phyloP scores from a whole-genome alignment of 1,284 basidiomycete genomes.

The Binderoboletus segoi region DNA sequence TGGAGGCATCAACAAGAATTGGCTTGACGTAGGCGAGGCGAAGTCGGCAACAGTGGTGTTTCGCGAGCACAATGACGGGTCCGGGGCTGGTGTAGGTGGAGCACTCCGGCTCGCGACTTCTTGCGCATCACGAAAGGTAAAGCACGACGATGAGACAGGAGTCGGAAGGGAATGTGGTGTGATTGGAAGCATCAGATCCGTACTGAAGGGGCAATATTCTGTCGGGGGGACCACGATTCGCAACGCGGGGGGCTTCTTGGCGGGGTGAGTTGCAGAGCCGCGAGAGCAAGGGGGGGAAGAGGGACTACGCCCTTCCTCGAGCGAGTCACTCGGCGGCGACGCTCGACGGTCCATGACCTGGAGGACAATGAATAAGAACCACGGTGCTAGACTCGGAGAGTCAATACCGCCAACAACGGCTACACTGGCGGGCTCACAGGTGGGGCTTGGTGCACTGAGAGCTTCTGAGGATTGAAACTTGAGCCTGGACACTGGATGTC shows the following conservation, averaged over 20 bases:
- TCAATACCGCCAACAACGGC: not conserved
- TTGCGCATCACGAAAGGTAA: slow-evolving; percentile 24
- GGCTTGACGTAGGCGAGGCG: slow-evolving; percentile 37
- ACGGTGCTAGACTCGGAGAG: not conserved
- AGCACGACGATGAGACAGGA: slow-evolving; percentile 32
- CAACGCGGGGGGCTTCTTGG: slow-evolving; percentile 22
- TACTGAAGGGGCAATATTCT: slow-evolving; percentile 38
- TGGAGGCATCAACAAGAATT: slow-evolving; percentile 32
- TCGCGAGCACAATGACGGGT: slow-evolving; percentile 7
- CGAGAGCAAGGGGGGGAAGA: not conserved
- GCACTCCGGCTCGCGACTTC: slow-evolving; percentile 11
- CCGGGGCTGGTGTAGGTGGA: slow-evolving; percentile 11
- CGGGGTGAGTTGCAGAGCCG: slow-evolving; percentile 13
- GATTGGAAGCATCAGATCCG: slow-evolving; percentile 34
- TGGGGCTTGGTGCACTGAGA: not conserved
- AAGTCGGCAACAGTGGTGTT: slow-evolving; percentile 16
- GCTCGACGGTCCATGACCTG: slow-evolving; percentile 19
- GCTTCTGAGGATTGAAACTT: not conserved
- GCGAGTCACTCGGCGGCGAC: slow-evolving; percentile 14
- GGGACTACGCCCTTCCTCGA: slow-evolving; percentile 11
- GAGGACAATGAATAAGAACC: not conserved
- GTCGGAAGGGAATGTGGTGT: slow-evolving; percentile 33
- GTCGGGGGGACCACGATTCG: slow-evolving; percentile 38
- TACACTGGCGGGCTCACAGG: slow-evolving; percentile 7
- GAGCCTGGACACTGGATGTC: not conserved